A percentile compares a stretch with the other conserved stretches of the same genome.
phyloP scores from a whole-genome alignment of 2,329 filamentous ascomycete genomes.

The Mariannaea elegans region DNA sequence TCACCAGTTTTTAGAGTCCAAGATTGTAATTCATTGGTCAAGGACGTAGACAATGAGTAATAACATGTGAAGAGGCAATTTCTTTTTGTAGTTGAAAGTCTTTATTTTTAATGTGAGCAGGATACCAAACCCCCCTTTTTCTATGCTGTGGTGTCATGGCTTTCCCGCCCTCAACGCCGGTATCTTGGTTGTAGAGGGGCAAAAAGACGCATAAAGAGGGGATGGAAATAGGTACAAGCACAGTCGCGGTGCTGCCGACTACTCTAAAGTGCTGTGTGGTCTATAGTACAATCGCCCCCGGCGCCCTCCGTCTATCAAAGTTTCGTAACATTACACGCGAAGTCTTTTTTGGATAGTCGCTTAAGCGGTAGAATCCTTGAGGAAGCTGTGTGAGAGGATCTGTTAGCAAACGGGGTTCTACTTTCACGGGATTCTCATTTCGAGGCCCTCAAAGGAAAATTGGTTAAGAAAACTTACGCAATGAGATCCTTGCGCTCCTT shows the following conservation, averaged over 20 bases:
- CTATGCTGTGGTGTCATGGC: background rate
- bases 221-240: slow-evolving; percentile 47
- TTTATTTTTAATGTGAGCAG: slow-evolving; percentile 3
- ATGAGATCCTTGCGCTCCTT: slow-evolving; percentile 99
- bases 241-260: slow-evolving; percentile 39
- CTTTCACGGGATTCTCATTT: background rate
- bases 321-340: slow-evolving; percentile 47
- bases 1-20: too few species aligned
- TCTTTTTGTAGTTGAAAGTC: background rate
- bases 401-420: slow-evolving; percentile 36
- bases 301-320: slow-evolving; percentile 48
- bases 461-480: slow-evolving; percentile 71
- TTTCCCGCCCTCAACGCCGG: slow-evolving; percentile 35
- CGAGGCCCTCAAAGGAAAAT: background rate
- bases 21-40: too few species aligned
- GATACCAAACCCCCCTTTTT: slow-evolving; percentile 20
- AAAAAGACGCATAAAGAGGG: slow-evolving; percentile 44
- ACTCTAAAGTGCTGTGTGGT: slow-evolving; percentile 45
- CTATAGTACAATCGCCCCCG: slow-evolving; percentile 51
- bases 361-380: slow-evolving; percentile 76
- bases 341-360: slow-evolving; percentile 40
- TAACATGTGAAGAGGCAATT: too few species aligned
- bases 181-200: slow-evolving; percentile 18
- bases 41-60: too few species aligned
- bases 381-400: slow-evolving; percentile 58